Conservation (phyloP, 306 rosid genomes). For the Gleditsia sinensis region DNA sequence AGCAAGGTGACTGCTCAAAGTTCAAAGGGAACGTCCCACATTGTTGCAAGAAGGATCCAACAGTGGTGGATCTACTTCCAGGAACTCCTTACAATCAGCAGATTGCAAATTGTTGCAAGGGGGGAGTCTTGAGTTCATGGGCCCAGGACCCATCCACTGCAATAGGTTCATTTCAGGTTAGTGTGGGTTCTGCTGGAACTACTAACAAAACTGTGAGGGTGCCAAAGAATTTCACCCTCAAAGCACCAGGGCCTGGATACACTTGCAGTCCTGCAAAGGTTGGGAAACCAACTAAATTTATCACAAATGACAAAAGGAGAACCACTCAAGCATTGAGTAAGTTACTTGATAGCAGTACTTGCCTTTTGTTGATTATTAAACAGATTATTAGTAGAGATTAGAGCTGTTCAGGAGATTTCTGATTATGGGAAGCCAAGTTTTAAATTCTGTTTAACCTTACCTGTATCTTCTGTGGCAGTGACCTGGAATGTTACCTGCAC, state of each 20-base stretch:
- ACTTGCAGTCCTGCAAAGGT: slow-evolving; percentile 83
- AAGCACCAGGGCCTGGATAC: slow-evolving; percentile 88
- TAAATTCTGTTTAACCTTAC: slow-evolving; percentile 22
- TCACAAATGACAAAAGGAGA: slow-evolving; percentile 77
- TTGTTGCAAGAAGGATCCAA: slow-evolving; percentile 87
- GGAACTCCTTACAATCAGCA: slow-evolving; percentile 97
- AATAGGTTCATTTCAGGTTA: slow-evolving; percentile 81
- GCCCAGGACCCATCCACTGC: slow-evolving; percentile 78
- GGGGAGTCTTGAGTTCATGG: slow-evolving; percentile 84
- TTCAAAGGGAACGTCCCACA: slow-evolving; percentile 79
- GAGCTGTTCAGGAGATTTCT: neutral
- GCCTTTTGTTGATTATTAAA: too few relatives aligned
- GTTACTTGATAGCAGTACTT: too few relatives aligned
- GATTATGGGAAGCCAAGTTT: slow-evolving; percentile 3
- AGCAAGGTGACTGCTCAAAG: slow-evolving; percentile 94
- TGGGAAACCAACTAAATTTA: slow-evolving; percentile 64
- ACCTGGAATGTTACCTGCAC: slow-evolving; percentile 98
- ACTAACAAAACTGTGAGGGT: slow-evolving; percentile 81
- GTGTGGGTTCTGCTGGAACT: slow-evolving; percentile 95
- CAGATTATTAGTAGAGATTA: too few relatives aligned
- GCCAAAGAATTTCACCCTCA: slow-evolving; percentile 81
- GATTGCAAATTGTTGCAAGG: slow-evolving; percentile 94
- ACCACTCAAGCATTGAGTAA: slow-evolving; percentile 89
- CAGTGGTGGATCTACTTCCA: slow-evolving; percentile 86
- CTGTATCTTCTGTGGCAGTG: slow-evolving; percentile 64